These are phyloP conservation scores for Xanthoconium separans DNA, from an alignment of 1,284 basidiomycete species.

Conservation along the genomic window DNA sequence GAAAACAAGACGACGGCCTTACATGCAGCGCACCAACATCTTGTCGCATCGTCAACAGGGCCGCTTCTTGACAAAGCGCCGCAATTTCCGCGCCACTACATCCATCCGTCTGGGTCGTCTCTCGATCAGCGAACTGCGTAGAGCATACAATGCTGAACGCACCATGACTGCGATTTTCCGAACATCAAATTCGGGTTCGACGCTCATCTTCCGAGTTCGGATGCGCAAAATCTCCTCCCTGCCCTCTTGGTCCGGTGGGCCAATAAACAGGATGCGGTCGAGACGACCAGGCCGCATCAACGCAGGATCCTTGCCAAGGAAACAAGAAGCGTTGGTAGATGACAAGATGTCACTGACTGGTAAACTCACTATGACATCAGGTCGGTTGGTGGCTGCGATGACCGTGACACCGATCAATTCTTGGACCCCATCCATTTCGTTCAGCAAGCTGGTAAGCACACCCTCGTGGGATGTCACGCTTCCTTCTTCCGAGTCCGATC, in stretches of 20 bases:
- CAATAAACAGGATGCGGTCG: constrained; percentile 95
- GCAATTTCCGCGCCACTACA: constrained; percentile 96
- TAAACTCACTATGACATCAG: constrained; percentile 80
- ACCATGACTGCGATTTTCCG: constrained; percentile 74
- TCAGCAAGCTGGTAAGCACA: constrained; percentile 90
- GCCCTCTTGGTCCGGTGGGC: constrained; percentile 80
- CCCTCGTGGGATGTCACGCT: constrained; percentile 68
- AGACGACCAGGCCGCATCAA: constrained; percentile 93
- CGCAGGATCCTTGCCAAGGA: constrained; percentile 75
- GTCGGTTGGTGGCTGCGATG: constrained; percentile 95
- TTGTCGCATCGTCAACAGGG: constrained; percentile 80
- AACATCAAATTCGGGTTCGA: constrained; percentile 70
- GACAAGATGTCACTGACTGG: background rate
- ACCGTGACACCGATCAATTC: constrained; percentile 91
- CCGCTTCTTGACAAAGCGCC: constrained; percentile 95
- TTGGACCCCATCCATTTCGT: constrained; percentile 99
- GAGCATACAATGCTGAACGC: background rate
- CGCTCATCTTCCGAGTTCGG: constrained; percentile 76
- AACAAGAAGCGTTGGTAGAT: background rate
- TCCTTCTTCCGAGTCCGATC: constrained; percentile 60
- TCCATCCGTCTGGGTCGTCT: constrained; percentile 71
- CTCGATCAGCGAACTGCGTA: constrained; percentile 7
- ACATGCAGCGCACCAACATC: constrained; percentile 80
- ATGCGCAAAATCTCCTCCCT: constrained; percentile 86
- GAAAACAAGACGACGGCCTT: constrained; percentile 27